phyloP scores from a whole-genome alignment of 2,329 filamentous ascomycete species.

The Colletotrichum theobromicola region DNA sequence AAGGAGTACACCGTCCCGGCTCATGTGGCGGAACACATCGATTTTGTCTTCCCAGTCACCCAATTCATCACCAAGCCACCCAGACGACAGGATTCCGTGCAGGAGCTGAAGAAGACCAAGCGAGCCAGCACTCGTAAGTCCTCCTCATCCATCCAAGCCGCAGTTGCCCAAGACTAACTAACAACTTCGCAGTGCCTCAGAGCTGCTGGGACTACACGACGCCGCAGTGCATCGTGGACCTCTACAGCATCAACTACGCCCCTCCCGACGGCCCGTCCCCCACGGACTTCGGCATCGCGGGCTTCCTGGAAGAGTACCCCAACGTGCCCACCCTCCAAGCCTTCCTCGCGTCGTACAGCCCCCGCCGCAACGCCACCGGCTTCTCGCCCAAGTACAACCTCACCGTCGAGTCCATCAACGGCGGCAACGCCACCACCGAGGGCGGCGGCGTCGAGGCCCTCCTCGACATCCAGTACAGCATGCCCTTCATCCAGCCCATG shows the following conservation, averaged over 20 bases:
- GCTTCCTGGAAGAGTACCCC: slow-evolving; percentile 5
- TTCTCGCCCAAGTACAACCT: slow-evolving; percentile 2
- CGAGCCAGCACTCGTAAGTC: background rate
- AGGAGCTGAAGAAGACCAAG: slow-evolving; percentile 2
- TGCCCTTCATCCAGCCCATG: slow-evolving; percentile 7
- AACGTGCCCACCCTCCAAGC: background rate
- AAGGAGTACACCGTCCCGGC: slow-evolving; percentile 49
- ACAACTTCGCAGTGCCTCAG: background rate
- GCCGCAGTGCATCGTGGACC: slow-evolving; percentile 45
- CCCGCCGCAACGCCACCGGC: slow-evolving; percentile 14
- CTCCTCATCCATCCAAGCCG: background rate
- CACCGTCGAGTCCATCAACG: background rate
- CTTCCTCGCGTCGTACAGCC: slow-evolving; percentile 6
- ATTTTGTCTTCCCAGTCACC: slow-evolving; percentile 52
- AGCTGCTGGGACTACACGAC: slow-evolving; percentile 29
- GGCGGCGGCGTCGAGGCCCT: background rate
- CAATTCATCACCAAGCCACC: slow-evolving; percentile 51
- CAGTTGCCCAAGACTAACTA: background rate
- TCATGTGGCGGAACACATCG: slow-evolving; percentile 40
- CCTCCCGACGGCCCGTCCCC: background rate
- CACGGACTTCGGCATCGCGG: slow-evolving; percentile 2
- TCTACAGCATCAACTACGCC: slow-evolving; percentile 51
- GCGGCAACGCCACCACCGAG: background rate
- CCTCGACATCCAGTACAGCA: slow-evolving; percentile 1
- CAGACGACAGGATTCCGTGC: slow-evolving; percentile 31